phyloP scores from a whole-genome alignment of 352 stramenopile genomes.

The Chrysophaeum taylorii region DNA sequence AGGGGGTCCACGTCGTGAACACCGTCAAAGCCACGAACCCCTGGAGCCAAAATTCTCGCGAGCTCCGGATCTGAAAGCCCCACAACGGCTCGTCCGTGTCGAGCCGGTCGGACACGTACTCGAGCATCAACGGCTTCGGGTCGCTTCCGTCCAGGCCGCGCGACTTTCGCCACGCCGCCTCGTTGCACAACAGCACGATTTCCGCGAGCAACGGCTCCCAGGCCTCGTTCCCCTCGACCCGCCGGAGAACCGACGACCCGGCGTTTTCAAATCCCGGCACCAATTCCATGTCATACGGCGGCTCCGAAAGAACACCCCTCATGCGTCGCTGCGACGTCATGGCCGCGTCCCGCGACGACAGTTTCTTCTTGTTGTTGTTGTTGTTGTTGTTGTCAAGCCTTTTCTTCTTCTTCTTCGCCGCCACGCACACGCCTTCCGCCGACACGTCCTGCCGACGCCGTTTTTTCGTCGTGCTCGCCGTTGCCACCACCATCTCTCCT shows the following conservation, averaged over 20 bases:
- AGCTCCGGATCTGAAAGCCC: constrained; percentile 44
- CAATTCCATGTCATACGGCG: constrained; percentile 18
- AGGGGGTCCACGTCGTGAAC: constrained; percentile 58
- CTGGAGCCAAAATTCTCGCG: constrained; percentile 44
- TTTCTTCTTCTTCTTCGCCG: too few species aligned
- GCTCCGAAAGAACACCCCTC: constrained; percentile 10
- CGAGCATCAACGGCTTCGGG: constrained; percentile 51
- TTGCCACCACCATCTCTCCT: too few species aligned
- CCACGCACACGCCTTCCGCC: too few species aligned
- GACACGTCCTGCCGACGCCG: too few species aligned
- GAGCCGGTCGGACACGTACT: constrained; percentile 55
- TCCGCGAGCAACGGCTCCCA: constrained; percentile 36
- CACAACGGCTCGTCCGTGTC: constrained; percentile 58
- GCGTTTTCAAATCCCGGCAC: too few species aligned
- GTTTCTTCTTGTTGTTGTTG: too few species aligned
- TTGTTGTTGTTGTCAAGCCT: too few species aligned
- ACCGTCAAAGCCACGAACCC: constrained; percentile 58
- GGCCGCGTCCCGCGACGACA: too few species aligned
- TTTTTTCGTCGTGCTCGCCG: too few species aligned
- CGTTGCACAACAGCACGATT: constrained; percentile 53
- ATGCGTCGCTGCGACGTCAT: constrained; percentile 3
- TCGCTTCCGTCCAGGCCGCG: neutral
- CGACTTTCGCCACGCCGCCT: constrained; percentile 26
- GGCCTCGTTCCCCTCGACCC: neutral
- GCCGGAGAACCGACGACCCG: constrained; percentile 6